Evolutionary conservation across 176 grass and related monocot species (phyloP), one percentile per base, ranked within the genome.

Genomic region (Leersia perrieri): DNA sequence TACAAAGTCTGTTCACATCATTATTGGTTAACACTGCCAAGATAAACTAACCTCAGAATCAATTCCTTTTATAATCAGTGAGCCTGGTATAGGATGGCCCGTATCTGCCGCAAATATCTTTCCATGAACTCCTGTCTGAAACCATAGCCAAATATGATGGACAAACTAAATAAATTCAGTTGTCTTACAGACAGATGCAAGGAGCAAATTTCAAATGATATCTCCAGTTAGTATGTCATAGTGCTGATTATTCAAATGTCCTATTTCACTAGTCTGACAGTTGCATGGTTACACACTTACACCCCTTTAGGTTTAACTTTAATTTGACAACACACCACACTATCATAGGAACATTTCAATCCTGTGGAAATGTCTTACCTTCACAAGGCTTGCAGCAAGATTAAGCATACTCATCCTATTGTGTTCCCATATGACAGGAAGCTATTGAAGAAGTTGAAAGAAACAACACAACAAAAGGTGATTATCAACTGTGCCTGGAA

Each of bases 381-480:
- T 98, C 71, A 88, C 70, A 68, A 98, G 26, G 90, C 88, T 98
- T 63, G 95, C 88, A 75, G 91, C 83, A 81, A 98, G 90, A 83
- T 89, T 94, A 30, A 98, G 88, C 95, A 98, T 94, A 82, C 95
- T 98, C 81, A 89, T 93, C 82, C 72, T 92, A 78, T 98, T 98
- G 79, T 98, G 87, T 73, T 91, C 87, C 95, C 95, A 98, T 67
- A 98, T 92, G 64, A 87, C 35, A 73, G 70, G 84, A 80, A 98
- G 77, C 95, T 98, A 87, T 35, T 89, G 28, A 64, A 49, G 68
- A 55, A 79, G 47, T 58, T 66, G 28, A 35, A 66, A 67, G 5
- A 75, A 87, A 63, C 5, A 74, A 81, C 65, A 60, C 26, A 77
- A 85, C 26, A 85, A 60, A 75, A 70, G 18, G 72, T 47, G 34